A percentile compares a stretch with the other conserved stretches of the same genome.
These are phyloP conservation scores for Amanita brunnescens DNA, from an alignment of 768 basidiomycete species.

Conservation along the genomic window DNA sequence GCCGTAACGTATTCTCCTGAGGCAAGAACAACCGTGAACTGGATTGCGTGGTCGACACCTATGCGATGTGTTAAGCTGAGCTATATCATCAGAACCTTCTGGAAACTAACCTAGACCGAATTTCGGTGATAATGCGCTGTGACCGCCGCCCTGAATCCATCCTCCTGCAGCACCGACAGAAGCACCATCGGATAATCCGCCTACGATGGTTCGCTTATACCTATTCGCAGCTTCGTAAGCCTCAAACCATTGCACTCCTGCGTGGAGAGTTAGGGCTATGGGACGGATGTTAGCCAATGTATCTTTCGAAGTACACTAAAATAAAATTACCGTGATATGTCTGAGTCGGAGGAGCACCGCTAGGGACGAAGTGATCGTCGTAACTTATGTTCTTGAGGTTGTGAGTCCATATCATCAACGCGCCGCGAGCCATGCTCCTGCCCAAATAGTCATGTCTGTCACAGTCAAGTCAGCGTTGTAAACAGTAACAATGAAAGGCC, in stretches of 20 bases:
- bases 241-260: constrained; percentile 39
- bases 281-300: background rate
- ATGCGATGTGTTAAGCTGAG: background rate
- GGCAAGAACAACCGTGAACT: constrained; percentile 37
- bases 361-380: constrained; percentile 19
- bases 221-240: constrained; percentile 31
- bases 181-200: constrained; percentile 30
- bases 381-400: constrained; percentile 27
- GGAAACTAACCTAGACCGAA: background rate
- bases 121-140: background rate
- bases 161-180: constrained; percentile 41
- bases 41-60: constrained; percentile 40
- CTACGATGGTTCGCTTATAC: constrained; percentile 34
- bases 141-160: constrained; percentile 38
- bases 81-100: background rate
- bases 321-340: background rate
- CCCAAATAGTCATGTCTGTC: constrained; percentile 35
- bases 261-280: constrained; percentile 24
- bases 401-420: constrained; percentile 34
- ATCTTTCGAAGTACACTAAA: too few relatives aligned
- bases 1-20: constrained; percentile 29
- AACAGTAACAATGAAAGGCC: background rate
- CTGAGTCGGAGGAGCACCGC: constrained; percentile 20
- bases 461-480: background rate
- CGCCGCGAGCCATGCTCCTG: constrained; percentile 31